Evolutionary conservation across 176 grass and related monocot species (phyloP), one percentile per base, ranked within the genome.

Genomic region (Carex kokanica): DNA sequence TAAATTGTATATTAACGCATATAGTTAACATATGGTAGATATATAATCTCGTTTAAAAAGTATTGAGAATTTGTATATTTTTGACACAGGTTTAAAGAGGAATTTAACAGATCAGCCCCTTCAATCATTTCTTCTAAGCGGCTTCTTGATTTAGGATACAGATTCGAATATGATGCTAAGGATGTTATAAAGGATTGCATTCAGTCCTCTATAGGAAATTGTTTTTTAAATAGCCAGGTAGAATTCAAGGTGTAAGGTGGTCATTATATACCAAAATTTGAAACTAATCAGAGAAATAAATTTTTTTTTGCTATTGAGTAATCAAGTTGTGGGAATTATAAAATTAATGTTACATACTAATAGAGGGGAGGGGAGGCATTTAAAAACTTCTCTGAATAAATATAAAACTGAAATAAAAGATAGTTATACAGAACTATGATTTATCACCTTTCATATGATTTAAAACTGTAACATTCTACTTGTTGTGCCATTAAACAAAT

Each of bases 121-220:
- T 70, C 92, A 6, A 74, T 58, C 55, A 87, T 97, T 8, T 97
- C 92, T 51, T 88, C 95, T 18, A 88, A 75, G 71, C 84, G 81
- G 38, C 64, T 97, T 77, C 47, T 68, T 59, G 85, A 91, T 73
- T 81, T 94, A 29, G 92, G 95, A 9, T 98, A 91, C 81, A 86
- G 67, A 77, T 98, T 94, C 82, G 24, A 62, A 83, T 3, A 84
- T 47, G 87, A 63, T 27, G 47, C 85, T 0, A 52, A 13, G 5
- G 87, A 92, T 58, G 77, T 92, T 55, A 59, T 91, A 41, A 69
- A 69, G 78, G 74, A 93, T 6, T 91, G 89, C 7, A 81, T 94
- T 5, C 41, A 34, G 4, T 90, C 86, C 55, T 93, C 89, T 18
- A 60, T 85, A 25, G 40, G 81, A 10, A 71, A 83, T 31, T 83